Evolutionary conservation across 768 basidiomycete genomes (phyloP), one percentile per base, ranked within the genome.

Genomic region (Russula lepida): DNA sequence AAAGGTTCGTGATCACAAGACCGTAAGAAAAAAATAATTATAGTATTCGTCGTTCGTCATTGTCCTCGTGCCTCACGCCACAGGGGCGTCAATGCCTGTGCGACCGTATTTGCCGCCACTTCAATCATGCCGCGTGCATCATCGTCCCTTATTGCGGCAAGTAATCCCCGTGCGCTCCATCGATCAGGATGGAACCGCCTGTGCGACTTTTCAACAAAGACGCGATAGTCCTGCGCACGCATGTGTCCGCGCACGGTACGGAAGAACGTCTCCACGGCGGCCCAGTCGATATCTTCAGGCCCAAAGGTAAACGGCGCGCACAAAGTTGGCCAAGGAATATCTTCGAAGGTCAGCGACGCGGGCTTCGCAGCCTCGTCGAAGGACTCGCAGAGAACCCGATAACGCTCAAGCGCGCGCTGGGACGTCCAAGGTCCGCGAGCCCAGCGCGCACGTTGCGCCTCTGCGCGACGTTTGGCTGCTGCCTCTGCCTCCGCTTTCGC

Each of bases 161-260:
- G 76, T 37, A 91, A 72, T 30, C 81, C 81, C 44, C 85, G 77
- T 32, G 85, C 83, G 46, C 83, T 76, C 90, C 88, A 93, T 62
- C 86, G 75, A 71, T 92, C 89, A 2, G 88, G 87, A 66, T 91
- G 91, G 70, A 90, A 92, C 54, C 88, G 66, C 43, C 82, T 78
- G 67, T 89, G 81, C 66, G 84, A 86, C 68, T 82, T 83, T 73
- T 88, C 81, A 3, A 92, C 77, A 58, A 91, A 79, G 2, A 69
- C 70, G 68, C 79, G 83, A 72, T 81, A 90, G 52, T 87, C 85
- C 69, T 84, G 81, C 19, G 71, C 56, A 25, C 81, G 77, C 78
- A 89, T 78, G 47, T 79, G 76, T 19, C 65, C 62, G 66, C 75
- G 77, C 28, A 84, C 78, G 6, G 76, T 75, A 17, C 71, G 71